Evolutionary conservation across 768 basidiomycete genomes (phyloP), one percentile per base, ranked within the genome.

Genomic region (Phylloporus scabripes): DNA sequence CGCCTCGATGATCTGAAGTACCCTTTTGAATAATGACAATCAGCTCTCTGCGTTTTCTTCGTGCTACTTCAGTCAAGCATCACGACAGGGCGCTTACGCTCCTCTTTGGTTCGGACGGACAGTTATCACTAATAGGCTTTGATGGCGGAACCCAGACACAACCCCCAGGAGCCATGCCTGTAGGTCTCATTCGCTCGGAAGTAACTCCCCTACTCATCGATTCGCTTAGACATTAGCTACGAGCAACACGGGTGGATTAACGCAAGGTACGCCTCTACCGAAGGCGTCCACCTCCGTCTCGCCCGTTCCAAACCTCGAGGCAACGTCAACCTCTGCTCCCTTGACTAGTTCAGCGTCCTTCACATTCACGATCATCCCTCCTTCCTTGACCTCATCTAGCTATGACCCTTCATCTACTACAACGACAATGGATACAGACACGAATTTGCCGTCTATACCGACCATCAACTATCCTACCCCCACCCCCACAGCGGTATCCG

Each of bases 21-120:
- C 36, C 29, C 21, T 12, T 10, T 51, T 37, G 55, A 46, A 65
- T 55, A 39, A 63, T 65, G 63, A 46, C 17, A 46, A 33, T 21
- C 41, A 50, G 47, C 42, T 60, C 52, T 2, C 23, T 17, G 12
- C 55, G 2, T 31, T 54, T 42, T 38, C 41, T 37, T 52, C 45
- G 9, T 37, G 33, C 50, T 17, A 42, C 60, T 36, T 23, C 55
- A n/a, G 12, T 43, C 42, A 54, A 40, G 34, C 59, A 56, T 29
- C 40, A 53, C 10, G 46, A 59, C 36, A 55, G 61, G 26, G 59
- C 42, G 7, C 44, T 64, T 15, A 62, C 57, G n/a, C 53, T 64
- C 18, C 40, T 64, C 34, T 56, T 64, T 44, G 63, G 64, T 21
- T 46, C 63, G 17, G 53, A 61, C 39, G 63, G 63, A 32, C 63